Conservation (phyloP, 208 protist species). For the Acanthamoeba castellanii region DNA sequence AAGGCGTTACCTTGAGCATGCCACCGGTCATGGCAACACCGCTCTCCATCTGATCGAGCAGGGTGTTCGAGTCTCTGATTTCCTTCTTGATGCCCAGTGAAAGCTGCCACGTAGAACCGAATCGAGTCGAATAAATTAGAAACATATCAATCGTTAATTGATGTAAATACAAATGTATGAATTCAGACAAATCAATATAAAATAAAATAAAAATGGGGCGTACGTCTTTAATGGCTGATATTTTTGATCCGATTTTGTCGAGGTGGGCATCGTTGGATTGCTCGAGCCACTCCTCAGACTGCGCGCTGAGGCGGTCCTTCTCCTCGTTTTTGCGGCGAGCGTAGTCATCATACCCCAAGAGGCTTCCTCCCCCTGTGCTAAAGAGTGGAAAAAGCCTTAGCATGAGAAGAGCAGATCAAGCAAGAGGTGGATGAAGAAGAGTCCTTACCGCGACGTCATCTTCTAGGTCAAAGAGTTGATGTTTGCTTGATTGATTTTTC, state of each 20-base stretch:
- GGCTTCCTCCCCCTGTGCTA: not conserved
- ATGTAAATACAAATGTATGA: not conserved
- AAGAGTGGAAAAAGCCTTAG: no score
- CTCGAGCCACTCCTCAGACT: conserved; percentile 58
- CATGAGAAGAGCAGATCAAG: no score
- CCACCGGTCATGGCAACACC: not conserved
- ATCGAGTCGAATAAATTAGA: not conserved
- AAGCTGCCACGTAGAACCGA: conserved; percentile 3
- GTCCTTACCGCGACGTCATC: no score
- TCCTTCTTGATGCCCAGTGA: conserved; percentile 52
- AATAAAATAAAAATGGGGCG: not conserved
- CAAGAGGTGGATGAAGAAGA: no score
- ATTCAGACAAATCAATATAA: not conserved
- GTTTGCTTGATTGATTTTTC: no score
- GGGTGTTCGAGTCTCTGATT: not conserved
- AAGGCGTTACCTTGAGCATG: not conserved
- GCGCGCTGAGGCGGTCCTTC: conserved; percentile 32
- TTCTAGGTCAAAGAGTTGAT: no score
- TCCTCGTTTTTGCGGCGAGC: not conserved
- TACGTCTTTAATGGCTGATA: conserved; percentile 59
- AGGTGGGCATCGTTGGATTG: conserved; percentile 48
- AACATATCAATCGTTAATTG: not conserved
- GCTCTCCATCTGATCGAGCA: conserved; percentile 53
- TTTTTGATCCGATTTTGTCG: conserved; percentile 32
- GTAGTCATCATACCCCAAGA: conserved; percentile 50